phyloP scores from a whole-genome alignment of 2,329 filamentous ascomycete species.

The Neofusicoccum parvum region DNA sequence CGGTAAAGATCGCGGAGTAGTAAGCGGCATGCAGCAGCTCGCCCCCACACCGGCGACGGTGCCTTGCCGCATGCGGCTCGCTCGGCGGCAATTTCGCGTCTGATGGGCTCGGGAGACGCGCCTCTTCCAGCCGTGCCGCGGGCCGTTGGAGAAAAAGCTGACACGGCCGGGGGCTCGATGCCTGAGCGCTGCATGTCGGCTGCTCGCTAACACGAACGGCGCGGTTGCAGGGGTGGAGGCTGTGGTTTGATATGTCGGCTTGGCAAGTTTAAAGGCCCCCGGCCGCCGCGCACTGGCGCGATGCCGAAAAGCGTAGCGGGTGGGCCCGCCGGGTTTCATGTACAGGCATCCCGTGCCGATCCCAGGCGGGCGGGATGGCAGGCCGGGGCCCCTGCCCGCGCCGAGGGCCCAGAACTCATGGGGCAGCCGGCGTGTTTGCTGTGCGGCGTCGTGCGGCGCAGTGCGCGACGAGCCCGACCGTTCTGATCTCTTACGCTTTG shows the following conservation, averaged over 20 bases:
- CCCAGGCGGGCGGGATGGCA: neutral
- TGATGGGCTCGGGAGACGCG: neutral
- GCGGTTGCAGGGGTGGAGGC: neutral
- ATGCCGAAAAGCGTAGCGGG: neutral
- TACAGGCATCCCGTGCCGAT: slow-evolving; percentile 9
- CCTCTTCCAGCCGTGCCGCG: neutral
- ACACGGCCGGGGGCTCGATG: neutral
- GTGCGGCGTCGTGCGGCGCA: neutral
- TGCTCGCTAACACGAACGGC: neutral
- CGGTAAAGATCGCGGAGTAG: neutral
- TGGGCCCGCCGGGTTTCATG: neutral
- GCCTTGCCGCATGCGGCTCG: neutral
- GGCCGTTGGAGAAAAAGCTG: neutral
- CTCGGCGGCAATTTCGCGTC: neutral
- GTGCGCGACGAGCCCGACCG: too few relatives aligned
- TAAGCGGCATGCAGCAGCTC: neutral
- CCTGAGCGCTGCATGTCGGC: neutral
- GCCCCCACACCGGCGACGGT: neutral
- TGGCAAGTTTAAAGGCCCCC: neutral
- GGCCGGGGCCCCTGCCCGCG: too few relatives aligned
- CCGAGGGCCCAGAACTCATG: neutral
- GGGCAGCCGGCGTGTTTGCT: neutral
- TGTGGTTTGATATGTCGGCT: slow-evolving; percentile 1
- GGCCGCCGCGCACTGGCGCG: neutral
- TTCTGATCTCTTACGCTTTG: too few relatives aligned